phyloP scores from a whole-genome alignment of 441 rosid genomes.

The Populus hybrid region DNA sequence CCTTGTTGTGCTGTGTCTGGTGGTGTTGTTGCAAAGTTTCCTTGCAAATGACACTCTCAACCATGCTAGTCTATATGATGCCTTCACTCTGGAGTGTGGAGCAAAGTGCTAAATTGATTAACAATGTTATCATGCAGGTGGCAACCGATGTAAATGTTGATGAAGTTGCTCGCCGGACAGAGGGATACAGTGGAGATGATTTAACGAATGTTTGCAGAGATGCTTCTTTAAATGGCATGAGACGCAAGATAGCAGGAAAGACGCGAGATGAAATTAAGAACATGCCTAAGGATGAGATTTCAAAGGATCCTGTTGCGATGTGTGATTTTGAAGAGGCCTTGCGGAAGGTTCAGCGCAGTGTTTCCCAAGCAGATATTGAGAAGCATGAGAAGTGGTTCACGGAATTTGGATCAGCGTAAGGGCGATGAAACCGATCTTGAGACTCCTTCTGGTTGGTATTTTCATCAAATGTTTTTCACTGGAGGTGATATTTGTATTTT shows the following conservation, averaged over 20 bases:
- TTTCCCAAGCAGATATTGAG: constrained; percentile 83
- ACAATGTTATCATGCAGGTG: constrained; percentile 40
- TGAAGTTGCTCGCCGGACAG: constrained; percentile 89
- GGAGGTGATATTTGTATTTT: constrained; percentile 1
- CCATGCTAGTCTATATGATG: not conserved
- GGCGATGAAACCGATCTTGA: not conserved
- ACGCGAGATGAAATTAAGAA: constrained; percentile 97
- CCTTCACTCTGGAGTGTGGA: not conserved
- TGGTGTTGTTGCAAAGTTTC: not conserved
- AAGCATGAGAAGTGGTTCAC: constrained; percentile 96
- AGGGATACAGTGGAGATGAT: constrained; percentile 99
- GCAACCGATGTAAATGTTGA: constrained; percentile 86
- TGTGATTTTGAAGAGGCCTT: constrained; percentile 98
- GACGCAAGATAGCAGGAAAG: constrained; percentile 98
- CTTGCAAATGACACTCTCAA: not conserved
- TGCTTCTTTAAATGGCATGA: constrained; percentile 98
- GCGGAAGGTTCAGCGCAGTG: constrained; percentile 89
- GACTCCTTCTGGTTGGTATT: constrained; percentile 3
- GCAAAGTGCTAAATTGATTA: not conserved
- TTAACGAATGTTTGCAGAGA: constrained; percentile 96
- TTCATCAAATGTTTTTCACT: not conserved
- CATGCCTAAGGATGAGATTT: constrained; percentile 96
- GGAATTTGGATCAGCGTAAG: constrained; percentile 86
- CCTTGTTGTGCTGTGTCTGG: not conserved
- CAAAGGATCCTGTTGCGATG: constrained; percentile 97